Conservation (phyloP, 2,329 filamentous ascomycete genomes). For the Trichoderma sp. region DNA sequence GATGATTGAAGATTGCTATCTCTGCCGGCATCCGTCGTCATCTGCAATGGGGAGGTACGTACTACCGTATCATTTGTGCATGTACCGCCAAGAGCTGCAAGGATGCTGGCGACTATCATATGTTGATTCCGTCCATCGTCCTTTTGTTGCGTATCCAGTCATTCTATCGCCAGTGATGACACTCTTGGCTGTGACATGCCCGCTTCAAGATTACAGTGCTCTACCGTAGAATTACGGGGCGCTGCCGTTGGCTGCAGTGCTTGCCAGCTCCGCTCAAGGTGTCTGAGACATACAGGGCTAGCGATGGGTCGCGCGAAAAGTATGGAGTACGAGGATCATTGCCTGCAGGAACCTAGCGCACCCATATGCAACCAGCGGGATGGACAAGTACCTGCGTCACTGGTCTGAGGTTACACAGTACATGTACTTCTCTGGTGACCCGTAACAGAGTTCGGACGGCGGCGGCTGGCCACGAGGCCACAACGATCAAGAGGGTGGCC, state of each 20-base stretch:
- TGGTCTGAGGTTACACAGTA: background rate
- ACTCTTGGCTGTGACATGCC: background rate
- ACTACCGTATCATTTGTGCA: background rate
- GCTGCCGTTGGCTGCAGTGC: background rate
- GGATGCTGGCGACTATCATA: background rate
- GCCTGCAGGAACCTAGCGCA: slow-evolving; percentile 14
- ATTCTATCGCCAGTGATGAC: background rate
- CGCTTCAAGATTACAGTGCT: background rate
- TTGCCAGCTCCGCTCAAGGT: background rate
- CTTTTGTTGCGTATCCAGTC: background rate
- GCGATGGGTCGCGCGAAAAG: slow-evolving; percentile 4
- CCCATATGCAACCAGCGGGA: slow-evolving; percentile 4
- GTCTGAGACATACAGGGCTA: slow-evolving; percentile 17
- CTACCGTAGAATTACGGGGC: background rate
- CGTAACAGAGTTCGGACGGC: background rate
- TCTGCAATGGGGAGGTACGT: background rate
- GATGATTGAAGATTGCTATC: background rate
- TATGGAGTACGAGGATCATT: slow-evolving; percentile 23
- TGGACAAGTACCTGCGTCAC: slow-evolving; percentile 20
- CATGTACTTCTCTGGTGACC: background rate
- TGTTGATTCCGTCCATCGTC: background rate
- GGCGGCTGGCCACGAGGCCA: slow-evolving; percentile 27
- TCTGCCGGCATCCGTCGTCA: background rate
- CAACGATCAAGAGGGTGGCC: background rate
- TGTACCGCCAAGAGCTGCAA: background rate